Percentiles rank a stretch among this genome's conserved stretches.
Evolutionary conservation across 257 asterid genomes (phyloP).

Genomic region (Solanum arcanum): DNA sequence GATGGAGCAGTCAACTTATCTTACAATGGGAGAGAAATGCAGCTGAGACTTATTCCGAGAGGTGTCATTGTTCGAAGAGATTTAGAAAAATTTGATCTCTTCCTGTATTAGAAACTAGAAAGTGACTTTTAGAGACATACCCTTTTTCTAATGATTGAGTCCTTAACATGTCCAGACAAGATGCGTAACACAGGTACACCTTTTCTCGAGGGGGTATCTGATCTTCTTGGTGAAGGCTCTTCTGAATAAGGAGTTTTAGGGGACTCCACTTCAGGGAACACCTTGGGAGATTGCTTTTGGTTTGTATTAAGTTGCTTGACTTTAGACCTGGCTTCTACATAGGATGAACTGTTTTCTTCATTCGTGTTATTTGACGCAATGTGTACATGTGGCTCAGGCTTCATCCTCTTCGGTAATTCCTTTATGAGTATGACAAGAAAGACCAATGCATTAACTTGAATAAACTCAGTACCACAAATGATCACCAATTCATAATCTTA

Average conservation of each 20-base stretch:
- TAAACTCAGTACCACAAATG: too few relatives aligned
- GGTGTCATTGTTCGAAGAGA: conserved; percentile 19
- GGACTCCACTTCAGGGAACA: conserved; percentile 14
- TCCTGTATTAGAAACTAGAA: not conserved
- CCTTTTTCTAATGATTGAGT: conserved; percentile 40
- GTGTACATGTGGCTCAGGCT: too few relatives aligned
- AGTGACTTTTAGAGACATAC: conserved; percentile 11
- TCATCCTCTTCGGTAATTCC: too few relatives aligned
- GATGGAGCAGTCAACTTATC: conserved; percentile 50
- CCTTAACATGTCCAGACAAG: conserved; percentile 37
- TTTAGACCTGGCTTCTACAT: conserved; percentile 1
- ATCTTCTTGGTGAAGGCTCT: conserved; percentile 16
- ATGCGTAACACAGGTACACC: conserved; percentile 31
- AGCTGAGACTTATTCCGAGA: conserved; percentile 23
- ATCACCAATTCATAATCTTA: too few relatives aligned
- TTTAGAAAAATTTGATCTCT: not conserved
- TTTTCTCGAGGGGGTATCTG: too few relatives aligned
- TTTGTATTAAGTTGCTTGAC: conserved; percentile 7
- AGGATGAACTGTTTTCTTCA: too few relatives aligned
- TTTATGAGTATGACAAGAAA: too few relatives aligned
- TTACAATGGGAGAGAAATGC: conserved; percentile 41
- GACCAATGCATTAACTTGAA: too few relatives aligned
- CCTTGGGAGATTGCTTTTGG: conserved; percentile 26
- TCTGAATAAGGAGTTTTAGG: conserved; percentile 10
- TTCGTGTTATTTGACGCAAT: too few relatives aligned